These are phyloP conservation scores for Buxus sempervirens DNA, from an alignment of 164 flowering plant species.

Conservation along the genomic window DNA sequence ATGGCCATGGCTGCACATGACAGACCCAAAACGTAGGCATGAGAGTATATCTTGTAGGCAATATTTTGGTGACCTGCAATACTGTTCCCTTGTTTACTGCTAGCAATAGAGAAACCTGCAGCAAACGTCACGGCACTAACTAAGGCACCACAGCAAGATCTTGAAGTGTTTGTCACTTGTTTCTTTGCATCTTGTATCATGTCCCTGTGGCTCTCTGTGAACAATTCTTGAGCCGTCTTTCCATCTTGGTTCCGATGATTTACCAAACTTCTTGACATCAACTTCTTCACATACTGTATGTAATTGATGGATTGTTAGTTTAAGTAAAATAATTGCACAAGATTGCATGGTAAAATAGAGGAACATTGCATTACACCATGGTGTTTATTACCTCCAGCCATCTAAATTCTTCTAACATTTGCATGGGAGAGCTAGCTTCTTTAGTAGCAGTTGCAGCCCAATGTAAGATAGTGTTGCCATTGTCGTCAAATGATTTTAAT, in stretches of 20 bases:
- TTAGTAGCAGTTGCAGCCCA: slow-evolving; percentile 1
- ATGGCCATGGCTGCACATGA: slow-evolving; percentile 5
- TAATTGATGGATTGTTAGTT: no score
- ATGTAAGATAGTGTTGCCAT: slow-evolving; percentile 8
- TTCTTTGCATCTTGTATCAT: slow-evolving; percentile 9
- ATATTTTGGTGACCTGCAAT: background rate
- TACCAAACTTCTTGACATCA: background rate
- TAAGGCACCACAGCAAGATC: slow-evolving; percentile 4
- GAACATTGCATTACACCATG: background rate
- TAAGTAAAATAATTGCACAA: no score
- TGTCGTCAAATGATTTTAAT: background rate
- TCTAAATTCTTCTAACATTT: slow-evolving; percentile 7
- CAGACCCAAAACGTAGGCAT: slow-evolving; percentile 5
- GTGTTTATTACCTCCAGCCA: slow-evolving; percentile 3
- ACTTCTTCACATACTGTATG: slow-evolving; percentile 1
- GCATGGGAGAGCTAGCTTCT: slow-evolving; percentile 7
- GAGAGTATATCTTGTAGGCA: slow-evolving; percentile 2
- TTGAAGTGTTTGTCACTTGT: slow-evolving; percentile 1
- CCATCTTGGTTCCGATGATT: slow-evolving; percentile 7
- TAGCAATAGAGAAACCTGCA: slow-evolving; percentile 9
- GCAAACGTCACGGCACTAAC: slow-evolving; percentile 3
- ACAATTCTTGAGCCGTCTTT: slow-evolving; percentile 7
- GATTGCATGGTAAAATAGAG: no score
- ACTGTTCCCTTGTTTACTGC: background rate
- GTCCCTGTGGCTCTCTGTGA: slow-evolving; percentile 1